Percentiles rank a stretch among this genome's conserved stretches.
Conservation (phyloP, 1,284 basidiomycete species). For the Cryptococcus wingfieldii region DNA sequence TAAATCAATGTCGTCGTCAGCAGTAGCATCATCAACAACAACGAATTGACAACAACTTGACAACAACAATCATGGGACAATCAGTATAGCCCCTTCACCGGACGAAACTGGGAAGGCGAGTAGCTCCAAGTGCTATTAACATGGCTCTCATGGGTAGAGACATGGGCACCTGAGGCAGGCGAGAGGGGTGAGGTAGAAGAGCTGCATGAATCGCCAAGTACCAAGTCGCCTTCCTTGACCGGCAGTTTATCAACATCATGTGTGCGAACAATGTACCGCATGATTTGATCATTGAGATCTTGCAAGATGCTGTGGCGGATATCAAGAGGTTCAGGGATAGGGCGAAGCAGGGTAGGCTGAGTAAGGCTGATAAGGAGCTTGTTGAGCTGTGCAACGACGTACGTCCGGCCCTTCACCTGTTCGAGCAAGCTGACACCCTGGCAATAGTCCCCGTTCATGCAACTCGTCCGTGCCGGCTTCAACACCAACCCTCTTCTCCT, state of each 20-base stretch:
- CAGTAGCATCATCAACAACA: no score
- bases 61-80: no score
- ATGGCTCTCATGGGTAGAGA: no score
- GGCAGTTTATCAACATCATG: slow-evolving; percentile 50
- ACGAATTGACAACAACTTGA: no score
- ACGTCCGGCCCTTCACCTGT: not conserved
- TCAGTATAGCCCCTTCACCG: no score
- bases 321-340: slow-evolving; percentile 33
- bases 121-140: no score
- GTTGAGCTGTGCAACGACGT: slow-evolving; percentile 28
- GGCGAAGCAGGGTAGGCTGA: slow-evolving; percentile 15
- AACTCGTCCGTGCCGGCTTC: slow-evolving; percentile 39
- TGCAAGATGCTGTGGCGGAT: slow-evolving; percentile 30
- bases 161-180: no score
- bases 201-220: slow-evolving; percentile 37
- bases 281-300: slow-evolving; percentile 34
- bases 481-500: slow-evolving; percentile 38
- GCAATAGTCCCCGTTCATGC: slow-evolving; percentile 38
- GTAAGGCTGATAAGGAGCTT: slow-evolving; percentile 23
- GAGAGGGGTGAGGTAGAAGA: no score
- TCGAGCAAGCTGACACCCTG: not conserved
- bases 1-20: no score
- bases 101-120: no score
- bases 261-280: slow-evolving; percentile 40
- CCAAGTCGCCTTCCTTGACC: slow-evolving; percentile 45